phyloP scores from a whole-genome alignment of 2,329 filamentous ascomycete genomes.

The Penicillium aurantiogriseum region DNA sequence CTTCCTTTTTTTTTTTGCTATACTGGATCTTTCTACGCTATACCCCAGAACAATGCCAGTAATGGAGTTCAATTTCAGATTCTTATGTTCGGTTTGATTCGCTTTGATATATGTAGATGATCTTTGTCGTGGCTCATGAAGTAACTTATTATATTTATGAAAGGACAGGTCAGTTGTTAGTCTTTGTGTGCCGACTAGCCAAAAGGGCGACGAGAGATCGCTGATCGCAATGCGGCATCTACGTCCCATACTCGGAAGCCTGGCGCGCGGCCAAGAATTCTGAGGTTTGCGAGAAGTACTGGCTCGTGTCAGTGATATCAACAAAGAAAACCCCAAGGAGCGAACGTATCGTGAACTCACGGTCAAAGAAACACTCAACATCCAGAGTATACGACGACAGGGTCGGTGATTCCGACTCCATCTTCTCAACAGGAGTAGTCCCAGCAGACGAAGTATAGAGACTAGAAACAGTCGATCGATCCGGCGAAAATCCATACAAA shows the following conservation, averaged over 20 bases:
- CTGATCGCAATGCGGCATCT: conserved; percentile 29
- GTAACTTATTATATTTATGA: neutral
- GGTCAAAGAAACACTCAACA: conserved; percentile 28
- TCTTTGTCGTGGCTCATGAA: neutral
- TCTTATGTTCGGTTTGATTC: neutral
- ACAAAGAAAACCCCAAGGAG: neutral
- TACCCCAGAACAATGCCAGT: conserved; percentile 20
- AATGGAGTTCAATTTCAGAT: conserved; percentile 10
- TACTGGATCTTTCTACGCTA: conserved; percentile 14
- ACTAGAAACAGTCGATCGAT: conserved; percentile 9
- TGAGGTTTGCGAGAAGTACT: conserved; percentile 28
- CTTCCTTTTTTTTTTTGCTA: conserved; percentile 1
- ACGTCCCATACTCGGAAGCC: conserved; percentile 35
- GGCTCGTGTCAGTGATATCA: neutral
- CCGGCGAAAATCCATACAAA: conserved; percentile 15
- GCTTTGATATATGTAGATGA: neutral
- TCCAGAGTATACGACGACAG: conserved; percentile 21
- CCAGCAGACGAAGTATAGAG: conserved; percentile 11
- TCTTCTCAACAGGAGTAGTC: neutral
- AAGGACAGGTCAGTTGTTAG: neutral
- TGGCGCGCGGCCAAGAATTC: conserved; percentile 37
- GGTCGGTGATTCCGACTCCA: neutral
- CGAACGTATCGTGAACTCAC: conserved; percentile 16
- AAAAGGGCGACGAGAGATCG: conserved; percentile 18
- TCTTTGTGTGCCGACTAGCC: neutral